Evolutionary conservation across 2,329 filamentous ascomycete genomes (phyloP), one percentile per base, ranked within the genome.

Genomic region (Hypoxylon sp.): DNA sequence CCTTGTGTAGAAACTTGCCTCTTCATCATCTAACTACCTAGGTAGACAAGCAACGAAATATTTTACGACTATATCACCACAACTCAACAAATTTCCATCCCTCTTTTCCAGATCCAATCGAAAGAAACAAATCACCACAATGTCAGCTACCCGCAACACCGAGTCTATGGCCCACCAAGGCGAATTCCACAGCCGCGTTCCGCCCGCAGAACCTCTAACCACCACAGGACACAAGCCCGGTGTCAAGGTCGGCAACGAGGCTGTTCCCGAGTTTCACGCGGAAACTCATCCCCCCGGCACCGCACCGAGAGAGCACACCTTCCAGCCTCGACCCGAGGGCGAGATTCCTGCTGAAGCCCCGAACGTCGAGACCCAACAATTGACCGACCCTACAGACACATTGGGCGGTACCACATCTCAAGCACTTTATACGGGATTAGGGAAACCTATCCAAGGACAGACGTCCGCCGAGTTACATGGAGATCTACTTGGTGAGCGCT

Each of bases 161-260:
- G 81, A 88, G 23, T 82, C 87, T 27, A 77, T 88, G 63, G 80
- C 78, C 70, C 81, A 83, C 68, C 82, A 86, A 73, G 86, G 86
- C 72, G 81, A 88, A 72, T 89, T 91, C 75, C 78, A 81, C 69
- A 82, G 83, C 66, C 81, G 79, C 21, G 80, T 87, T 1, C 78
- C 81, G 9, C 83, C 81, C 6, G 78, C 84, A 3, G 81, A 86
- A 70, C 88, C 87, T 12, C 72, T 87, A 46, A 84, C 82, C 27
- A 84, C 78, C 30, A 80, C 82, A 52, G 87, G 87, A 19, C 90
- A 93, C 77, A 82, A 88, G 74, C 84, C 85, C 2, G 90, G 90
- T 55, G 81, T 84, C 70, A 83, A 87, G 65, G 83, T 87, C 61
- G 86, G 86, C 72, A 86, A 88, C 70, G 88, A 90, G 56, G 79